A percentile compares a stretch with the other conserved stretches of the same genome.
phyloP scores from a whole-genome alignment of 345 rosid genomes.

The Noccaea bulbosa region DNA sequence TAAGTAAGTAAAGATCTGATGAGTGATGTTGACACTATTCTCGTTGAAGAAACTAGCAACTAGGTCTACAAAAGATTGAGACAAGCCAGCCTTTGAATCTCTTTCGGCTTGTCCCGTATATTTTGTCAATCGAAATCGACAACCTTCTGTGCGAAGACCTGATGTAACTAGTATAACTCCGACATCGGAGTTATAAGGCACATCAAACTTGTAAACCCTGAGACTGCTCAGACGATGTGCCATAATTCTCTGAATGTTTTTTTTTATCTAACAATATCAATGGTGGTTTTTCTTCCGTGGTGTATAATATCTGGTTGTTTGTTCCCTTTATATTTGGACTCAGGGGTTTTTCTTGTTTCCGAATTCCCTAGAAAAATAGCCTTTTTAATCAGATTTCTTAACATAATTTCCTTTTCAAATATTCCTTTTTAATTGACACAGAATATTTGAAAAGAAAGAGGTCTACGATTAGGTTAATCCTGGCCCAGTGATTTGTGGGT shows the following conservation, averaged over 20 bases:
- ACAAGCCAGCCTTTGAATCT: slow-evolving; percentile 11
- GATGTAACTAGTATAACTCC: slow-evolving; percentile 18
- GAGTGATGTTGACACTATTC: neutral
- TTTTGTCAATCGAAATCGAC: neutral
- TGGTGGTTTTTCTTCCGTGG: neutral
- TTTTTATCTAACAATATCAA: too few species aligned
- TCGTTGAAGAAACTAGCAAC: neutral
- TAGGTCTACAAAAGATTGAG: neutral
- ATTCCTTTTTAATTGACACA: too few species aligned
- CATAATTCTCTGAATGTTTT: neutral
- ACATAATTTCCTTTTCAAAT: too few species aligned
- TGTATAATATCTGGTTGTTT: too few species aligned
- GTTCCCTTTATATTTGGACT: too few species aligned
- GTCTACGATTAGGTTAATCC: neutral
- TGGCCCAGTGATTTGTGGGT: neutral
- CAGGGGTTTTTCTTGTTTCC: neutral
- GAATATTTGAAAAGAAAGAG: neutral
- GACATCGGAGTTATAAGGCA: neutral
- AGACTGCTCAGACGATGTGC: slow-evolving; percentile 4
- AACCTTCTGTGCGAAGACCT: neutral
- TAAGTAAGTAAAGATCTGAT: neutral
- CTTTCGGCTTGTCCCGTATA: neutral
- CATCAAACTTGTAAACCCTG: slow-evolving; percentile 16
- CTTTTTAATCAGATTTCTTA: neutral
- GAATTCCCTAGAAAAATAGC: neutral